Evolutionary conservation across 148 eudicot species (phyloP).

Genomic region (Bassia scoparia): DNA sequence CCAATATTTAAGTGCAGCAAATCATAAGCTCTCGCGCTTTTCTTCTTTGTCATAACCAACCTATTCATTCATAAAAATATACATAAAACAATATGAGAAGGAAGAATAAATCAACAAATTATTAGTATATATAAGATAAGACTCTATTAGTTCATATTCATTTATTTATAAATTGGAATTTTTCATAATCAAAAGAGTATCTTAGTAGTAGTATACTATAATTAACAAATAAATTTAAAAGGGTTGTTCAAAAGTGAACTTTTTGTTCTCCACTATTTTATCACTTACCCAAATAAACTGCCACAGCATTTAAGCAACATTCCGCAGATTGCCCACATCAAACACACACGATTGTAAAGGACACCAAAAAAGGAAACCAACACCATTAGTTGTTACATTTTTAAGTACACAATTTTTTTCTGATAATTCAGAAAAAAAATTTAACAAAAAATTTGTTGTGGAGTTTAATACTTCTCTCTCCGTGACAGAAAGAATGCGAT

Average conservation of each 20-base stretch:
- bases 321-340: slow-evolving; percentile 32
- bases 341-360: slow-evolving; percentile 16
- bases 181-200: slow-evolving; percentile 21
- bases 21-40: slow-evolving; percentile 93
- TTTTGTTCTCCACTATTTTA: slow-evolving; percentile 32
- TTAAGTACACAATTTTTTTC: not conserved
- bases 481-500: no score
- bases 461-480: no score
- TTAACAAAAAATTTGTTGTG: not conserved
- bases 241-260: slow-evolving; percentile 30
- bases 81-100: slow-evolving; percentile 9
- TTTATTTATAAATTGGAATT: not conserved
- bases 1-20: slow-evolving; percentile 98
- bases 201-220: slow-evolving; percentile 19
- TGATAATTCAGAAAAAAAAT: not conserved
- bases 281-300: slow-evolving; percentile 93
- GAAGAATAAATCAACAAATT: slow-evolving; percentile 24
- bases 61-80: slow-evolving; percentile 26
- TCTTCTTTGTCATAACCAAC: slow-evolving; percentile 99
- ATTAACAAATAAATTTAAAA: slow-evolving; percentile 30
- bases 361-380: slow-evolving; percentile 29
- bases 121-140: not conserved
- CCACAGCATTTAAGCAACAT: slow-evolving; percentile 29
- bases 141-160: slow-evolving; percentile 19
- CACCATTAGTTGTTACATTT: not conserved